Percentiles rank a stretch among this genome's conserved stretches.
These are phyloP conservation scores for Penicillium daleae DNA, from an alignment of 495 filamentous ascomycete genomes.

Conservation along the genomic window DNA sequence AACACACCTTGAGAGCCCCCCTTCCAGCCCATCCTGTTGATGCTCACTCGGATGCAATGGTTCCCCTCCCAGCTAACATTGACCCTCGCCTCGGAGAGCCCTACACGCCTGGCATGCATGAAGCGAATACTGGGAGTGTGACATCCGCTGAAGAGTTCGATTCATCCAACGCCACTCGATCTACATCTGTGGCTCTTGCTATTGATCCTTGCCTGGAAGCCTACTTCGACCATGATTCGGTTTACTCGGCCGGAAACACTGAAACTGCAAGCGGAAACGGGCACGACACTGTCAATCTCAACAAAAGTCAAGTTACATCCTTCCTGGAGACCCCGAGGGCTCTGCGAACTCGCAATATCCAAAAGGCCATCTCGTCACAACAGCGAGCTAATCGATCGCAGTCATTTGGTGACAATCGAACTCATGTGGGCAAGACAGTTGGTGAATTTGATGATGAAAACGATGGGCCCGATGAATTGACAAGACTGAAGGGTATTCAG, in stretches of 20 bases:
- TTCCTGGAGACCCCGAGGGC: conserved; percentile 31
- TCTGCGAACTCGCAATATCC: conserved; percentile 3
- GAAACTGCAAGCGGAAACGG: background rate
- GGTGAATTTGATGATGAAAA: conserved; percentile 11
- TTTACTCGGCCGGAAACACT: background rate
- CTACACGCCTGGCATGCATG: conserved; percentile 7
- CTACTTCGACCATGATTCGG: background rate
- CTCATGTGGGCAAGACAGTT: no score
- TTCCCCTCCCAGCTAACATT: conserved; percentile 29
- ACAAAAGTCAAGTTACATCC: background rate
- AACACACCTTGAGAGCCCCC: conserved; percentile 10
- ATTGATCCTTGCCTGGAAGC: background rate
- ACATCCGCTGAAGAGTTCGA: no score
- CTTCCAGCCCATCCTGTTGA: conserved; percentile 2
- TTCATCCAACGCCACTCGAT: conserved; percentile 5
- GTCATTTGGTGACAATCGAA: no score
- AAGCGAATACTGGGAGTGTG: conserved; percentile 3
- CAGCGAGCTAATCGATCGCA: no score
- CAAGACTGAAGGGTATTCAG: conserved; percentile 70
- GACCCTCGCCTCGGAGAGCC: conserved; percentile 42
- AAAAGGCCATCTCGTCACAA: conserved; percentile 14
- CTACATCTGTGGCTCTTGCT: conserved; percentile 7
- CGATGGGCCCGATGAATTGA: conserved; percentile 38
- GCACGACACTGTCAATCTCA: background rate
- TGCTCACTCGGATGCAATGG: background rate